phyloP scores from a whole-genome alignment of 768 basidiomycete genomes.

The Rhodotorula taiwanensis region DNA sequence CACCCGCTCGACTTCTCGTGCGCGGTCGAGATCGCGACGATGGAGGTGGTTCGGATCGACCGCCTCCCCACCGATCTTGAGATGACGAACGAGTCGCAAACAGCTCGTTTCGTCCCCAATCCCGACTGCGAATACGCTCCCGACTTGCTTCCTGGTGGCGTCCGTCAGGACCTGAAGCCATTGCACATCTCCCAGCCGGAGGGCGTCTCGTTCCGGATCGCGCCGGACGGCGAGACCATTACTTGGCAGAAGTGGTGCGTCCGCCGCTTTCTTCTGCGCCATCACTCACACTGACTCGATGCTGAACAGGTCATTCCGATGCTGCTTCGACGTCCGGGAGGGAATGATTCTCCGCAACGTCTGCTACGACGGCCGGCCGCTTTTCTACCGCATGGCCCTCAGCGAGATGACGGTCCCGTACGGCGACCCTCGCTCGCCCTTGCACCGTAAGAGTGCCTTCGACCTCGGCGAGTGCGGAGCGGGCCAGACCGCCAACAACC shows the following conservation, averaged over 20 bases:
- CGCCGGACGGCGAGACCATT: conserved; percentile 12
- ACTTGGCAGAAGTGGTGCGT: conserved; percentile 38
- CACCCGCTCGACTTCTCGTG: conserved; percentile 12
- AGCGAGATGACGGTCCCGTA: conserved; percentile 40
- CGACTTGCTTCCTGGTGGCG: conserved; percentile 20
- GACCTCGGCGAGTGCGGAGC: conserved; percentile 41
- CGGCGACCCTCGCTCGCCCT: conserved; percentile 2
- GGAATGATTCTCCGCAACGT: conserved; percentile 41
- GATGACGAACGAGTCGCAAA: not conserved
- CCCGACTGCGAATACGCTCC: conserved; percentile 10
- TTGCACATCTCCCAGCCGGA: conserved; percentile 16
- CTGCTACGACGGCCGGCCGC: conserved; percentile 38
- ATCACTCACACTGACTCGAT: no score
- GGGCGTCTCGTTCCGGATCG: conserved; percentile 21
- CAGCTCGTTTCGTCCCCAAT: conserved; percentile 7
- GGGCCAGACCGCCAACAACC: conserved; percentile 38
- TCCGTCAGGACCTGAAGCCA: conserved; percentile 17
- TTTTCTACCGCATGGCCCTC: conserved; percentile 39
- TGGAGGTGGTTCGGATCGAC: conserved; percentile 3
- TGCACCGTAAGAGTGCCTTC: conserved; percentile 42
- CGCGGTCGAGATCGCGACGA: conserved; percentile 2
- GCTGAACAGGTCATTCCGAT: no score
- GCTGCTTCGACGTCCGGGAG: conserved; percentile 38
- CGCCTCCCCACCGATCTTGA: conserved; percentile 1
- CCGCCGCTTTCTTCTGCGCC: no score